phyloP scores from a whole-genome alignment of 1,139 yeast species.

The Yamadazyma atlantica region DNA sequence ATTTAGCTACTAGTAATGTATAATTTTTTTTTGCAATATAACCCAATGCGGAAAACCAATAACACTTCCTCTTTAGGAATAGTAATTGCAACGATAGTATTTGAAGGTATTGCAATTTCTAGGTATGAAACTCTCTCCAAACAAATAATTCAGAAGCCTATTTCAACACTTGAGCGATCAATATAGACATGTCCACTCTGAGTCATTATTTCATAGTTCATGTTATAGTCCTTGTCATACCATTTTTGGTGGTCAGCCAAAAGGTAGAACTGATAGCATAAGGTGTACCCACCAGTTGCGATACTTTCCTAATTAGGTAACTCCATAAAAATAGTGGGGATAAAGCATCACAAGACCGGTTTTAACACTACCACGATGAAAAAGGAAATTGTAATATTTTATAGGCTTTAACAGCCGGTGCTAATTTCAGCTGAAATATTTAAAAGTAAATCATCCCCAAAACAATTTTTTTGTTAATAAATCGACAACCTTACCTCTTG shows the following conservation, averaged over 20 bases:
- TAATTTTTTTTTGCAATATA: slow-evolving; percentile 3
- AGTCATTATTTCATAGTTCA: too few species aligned
- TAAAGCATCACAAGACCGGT: not conserved
- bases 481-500: too few species aligned
- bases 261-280: not conserved
- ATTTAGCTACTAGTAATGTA: slow-evolving; percentile 2
- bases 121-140: not conserved
- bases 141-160: too few species aligned
- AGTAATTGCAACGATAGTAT: slow-evolving; percentile 7
- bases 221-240: too few species aligned
- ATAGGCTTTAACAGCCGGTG: not conserved
- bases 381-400: not conserved
- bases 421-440: not conserved
- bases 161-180: too few species aligned
- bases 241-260: not conserved
- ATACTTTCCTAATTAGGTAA: slow-evolving; percentile 13
- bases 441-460: slow-evolving; percentile 1
- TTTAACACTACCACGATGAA: slow-evolving; percentile 1
- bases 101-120: too few species aligned
- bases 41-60: slow-evolving; percentile 13
- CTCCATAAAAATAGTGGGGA: not conserved
- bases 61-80: slow-evolving; percentile 16
- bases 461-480: not conserved
- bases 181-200: too few species aligned
- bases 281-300: not conserved